Conservation (phyloP, 2,329 filamentous ascomycete genomes). For the Myriangium duriaei region DNA sequence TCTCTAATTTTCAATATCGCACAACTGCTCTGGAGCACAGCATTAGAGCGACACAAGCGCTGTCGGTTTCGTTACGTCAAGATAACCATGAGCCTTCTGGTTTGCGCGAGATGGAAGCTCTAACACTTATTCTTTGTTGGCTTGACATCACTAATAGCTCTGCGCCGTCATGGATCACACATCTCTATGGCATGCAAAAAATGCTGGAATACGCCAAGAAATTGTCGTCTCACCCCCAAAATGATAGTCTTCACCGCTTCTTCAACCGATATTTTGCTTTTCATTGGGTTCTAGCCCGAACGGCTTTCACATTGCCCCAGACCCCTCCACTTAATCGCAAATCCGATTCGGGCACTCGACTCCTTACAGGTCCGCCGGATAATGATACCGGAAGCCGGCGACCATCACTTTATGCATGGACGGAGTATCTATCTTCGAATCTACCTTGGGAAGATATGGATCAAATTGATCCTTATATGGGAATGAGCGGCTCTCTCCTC, state of each 20-base stretch:
- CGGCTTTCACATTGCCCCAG: background rate
- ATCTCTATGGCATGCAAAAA: background rate
- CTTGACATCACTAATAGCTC: background rate
- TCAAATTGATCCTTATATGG: background rate
- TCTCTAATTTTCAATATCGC: background rate
- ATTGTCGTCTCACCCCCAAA: background rate
- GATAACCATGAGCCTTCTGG: background rate
- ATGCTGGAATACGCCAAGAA: background rate
- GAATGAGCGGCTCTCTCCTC: background rate
- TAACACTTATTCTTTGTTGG: background rate
- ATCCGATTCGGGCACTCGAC: background rate
- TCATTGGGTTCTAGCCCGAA: background rate
- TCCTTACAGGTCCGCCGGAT: background rate
- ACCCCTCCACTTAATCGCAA: no score
- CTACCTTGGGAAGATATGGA: background rate
- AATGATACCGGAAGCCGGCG: background rate
- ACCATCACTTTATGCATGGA: background rate
- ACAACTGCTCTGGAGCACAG: background rate
- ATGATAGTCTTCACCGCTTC: background rate
- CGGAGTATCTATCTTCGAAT: background rate
- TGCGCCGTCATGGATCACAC: background rate
- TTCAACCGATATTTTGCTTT: background rate
- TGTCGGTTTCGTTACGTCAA: background rate
- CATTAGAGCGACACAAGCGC: background rate
- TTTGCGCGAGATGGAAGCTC: background rate